A percentile compares a stretch with the other conserved stretches of the same genome.
These are phyloP conservation scores for Plasmodium fragile DNA, from an alignment of 169 alveolate species.

Conservation along the genomic window DNA sequence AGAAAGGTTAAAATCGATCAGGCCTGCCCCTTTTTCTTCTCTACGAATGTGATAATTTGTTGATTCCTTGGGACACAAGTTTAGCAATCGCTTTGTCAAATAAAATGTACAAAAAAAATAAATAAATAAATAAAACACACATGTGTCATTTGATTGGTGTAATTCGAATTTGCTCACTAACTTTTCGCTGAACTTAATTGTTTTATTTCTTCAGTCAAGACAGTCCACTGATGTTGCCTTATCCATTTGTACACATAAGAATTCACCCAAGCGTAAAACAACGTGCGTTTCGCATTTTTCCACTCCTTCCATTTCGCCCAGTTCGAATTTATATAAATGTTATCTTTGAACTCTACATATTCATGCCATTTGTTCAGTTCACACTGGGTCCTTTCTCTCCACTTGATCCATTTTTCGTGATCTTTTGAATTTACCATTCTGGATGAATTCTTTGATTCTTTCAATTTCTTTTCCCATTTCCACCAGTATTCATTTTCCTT, in stretches of 20 bases:
- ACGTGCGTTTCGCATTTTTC: background rate
- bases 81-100: background rate
- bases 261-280: background rate
- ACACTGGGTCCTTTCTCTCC: background rate
- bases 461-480: constrained; percentile 12
- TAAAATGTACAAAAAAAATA: background rate
- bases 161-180: background rate
- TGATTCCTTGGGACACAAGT: background rate
- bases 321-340: background rate
- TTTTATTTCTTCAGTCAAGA: background rate
- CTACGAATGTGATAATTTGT: background rate
- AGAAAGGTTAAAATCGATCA: background rate
- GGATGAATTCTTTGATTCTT: background rate
- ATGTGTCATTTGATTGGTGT: background rate
- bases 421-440: background rate
- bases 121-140: background rate
- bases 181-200: background rate
- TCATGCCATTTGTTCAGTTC: background rate
- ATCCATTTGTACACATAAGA: background rate
- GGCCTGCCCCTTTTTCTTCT: background rate
- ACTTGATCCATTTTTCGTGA: background rate
- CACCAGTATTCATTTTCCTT: constrained; percentile 11
- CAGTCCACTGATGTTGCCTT: background rate
- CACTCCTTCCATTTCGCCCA: background rate
- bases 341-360: background rate